Evolutionary conservation across 2,329 filamentous ascomycete genomes (phyloP).

Genomic region (Hawksworthiomyces lignivorus): DNA sequence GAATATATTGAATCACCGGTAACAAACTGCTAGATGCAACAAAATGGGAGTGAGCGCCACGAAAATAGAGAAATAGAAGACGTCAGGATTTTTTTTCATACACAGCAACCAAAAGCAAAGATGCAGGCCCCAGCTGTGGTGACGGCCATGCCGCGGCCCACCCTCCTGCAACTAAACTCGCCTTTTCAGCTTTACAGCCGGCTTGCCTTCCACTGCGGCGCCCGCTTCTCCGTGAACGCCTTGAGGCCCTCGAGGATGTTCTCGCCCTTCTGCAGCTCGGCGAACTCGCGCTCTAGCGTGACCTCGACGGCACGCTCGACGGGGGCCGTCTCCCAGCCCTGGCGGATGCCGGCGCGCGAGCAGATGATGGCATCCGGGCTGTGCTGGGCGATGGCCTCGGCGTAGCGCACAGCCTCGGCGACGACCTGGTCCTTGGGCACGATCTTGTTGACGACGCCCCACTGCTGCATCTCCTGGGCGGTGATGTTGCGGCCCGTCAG

Average conservation of each 20-base stretch:
- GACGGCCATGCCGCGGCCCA: too few species aligned
- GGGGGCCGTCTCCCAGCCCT: slow-evolving; percentile 56
- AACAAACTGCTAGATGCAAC: too few species aligned
- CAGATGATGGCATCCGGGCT: slow-evolving; percentile 72
- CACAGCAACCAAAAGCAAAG: too few species aligned
- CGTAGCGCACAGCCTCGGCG: slow-evolving; percentile 52
- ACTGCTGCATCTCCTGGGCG: slow-evolving; percentile 51
- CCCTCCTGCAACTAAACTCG: too few species aligned
- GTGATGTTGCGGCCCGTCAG: slow-evolving; percentile 54
- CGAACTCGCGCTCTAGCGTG: slow-evolving; percentile 18
- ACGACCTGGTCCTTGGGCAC: slow-evolving; percentile 43
- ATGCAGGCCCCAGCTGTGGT: too few species aligned
- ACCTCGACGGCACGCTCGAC: slow-evolving; percentile 19
- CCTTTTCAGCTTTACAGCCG: slow-evolving; percentile 21
- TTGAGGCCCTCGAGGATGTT: slow-evolving; percentile 22
- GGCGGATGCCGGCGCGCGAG: slow-evolving; percentile 58
- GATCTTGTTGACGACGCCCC: slow-evolving; percentile 62
- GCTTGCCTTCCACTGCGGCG: slow-evolving; percentile 18
- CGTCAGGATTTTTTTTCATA: too few species aligned
- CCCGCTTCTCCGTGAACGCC: slow-evolving; percentile 21
- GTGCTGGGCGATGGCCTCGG: slow-evolving; percentile 53
- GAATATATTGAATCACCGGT: too few species aligned
- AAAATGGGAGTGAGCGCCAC: too few species aligned
- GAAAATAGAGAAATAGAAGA: too few species aligned
- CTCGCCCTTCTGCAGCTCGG: slow-evolving; percentile 14